Evolutionary conservation across 2,329 filamentous ascomycete genomes (phyloP).

Genomic region (Fusarium azukiicola): DNA sequence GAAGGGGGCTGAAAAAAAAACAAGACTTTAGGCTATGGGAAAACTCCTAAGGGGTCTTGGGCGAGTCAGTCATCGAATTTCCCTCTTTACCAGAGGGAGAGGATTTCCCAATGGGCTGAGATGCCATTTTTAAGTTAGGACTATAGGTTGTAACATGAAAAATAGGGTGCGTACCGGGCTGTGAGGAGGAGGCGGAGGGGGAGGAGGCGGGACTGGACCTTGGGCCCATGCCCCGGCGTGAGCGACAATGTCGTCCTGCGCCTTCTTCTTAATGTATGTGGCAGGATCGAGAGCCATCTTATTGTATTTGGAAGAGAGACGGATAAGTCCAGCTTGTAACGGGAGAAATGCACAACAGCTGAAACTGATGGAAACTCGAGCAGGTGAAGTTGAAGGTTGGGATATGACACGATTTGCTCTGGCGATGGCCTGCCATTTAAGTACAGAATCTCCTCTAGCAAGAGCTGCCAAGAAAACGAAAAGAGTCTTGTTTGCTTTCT

Average conservation of each 20-base stretch:
- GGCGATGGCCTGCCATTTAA: neutral
- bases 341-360: neutral
- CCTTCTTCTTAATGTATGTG: constrained; percentile 10
- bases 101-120: neutral
- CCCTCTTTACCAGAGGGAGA: neutral
- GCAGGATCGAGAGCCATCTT: constrained; percentile 4
- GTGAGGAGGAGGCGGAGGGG: neutral
- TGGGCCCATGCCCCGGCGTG: constrained; percentile 5
- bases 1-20: neutral
- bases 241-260: constrained; percentile 6
- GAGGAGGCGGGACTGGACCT: neutral
- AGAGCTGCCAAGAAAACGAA: too few species aligned
- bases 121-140: neutral
- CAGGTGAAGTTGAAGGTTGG: neutral
- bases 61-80: neutral
- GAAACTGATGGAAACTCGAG: neutral
- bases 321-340: neutral
- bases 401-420: neutral
- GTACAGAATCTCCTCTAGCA: too few species aligned
- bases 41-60: neutral
- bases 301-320: neutral
- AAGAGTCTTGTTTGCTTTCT: neutral
- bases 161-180: neutral
- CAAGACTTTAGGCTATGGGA: too few species aligned
- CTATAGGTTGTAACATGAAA: neutral